Evolutionary conservation across 2,329 filamentous ascomycete species (phyloP), one percentile per base, ranked within the genome.

Genomic region (Eutypa lata): DNA sequence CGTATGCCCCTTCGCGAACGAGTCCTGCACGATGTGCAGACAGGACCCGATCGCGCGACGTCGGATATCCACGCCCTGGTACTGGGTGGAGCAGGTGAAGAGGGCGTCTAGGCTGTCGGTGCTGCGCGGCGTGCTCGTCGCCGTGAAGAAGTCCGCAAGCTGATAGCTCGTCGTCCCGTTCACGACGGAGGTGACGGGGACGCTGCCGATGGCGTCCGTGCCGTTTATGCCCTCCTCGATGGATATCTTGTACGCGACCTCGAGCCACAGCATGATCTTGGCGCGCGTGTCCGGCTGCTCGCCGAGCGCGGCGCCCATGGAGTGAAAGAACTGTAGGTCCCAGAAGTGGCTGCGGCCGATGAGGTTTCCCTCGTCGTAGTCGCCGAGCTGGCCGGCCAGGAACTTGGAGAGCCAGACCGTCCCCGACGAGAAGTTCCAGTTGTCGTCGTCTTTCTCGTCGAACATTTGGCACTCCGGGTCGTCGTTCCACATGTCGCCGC

Each of bases 11-110:
- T 54, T 51, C 1, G 56, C 56, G 40, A 50, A 58, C 8, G 56
- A 58, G 47, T 58, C 56, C 35, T 51, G 47, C 19, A 58, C 52
- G 53, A 55, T 33, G 45, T 58, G 56, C 4, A 58, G 31, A 42
- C 49, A 52, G 24, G 48, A 51, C 7, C 56, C 56, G 16, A 58
- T 33, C 21, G 56, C 56, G 5, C 56, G 44, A 19, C 44, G 37
- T 16, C 18, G 49, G 2, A 56, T 42, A 37, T 56, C 46, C 1
- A 47, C n/a, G 3, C 47, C 31, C 1, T 16, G 11, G 33, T 47
- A 56, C n/a, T 38, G 26, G 14, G 49, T 44, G 11, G 51, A 46
- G 7, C 33, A 33, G 10, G 49, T 47, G 28, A 51, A 38, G 28
- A 53, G 43, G 21, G 37, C 10, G 2, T 35, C 22, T 7, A 53